phyloP scores from a whole-genome alignment of 192 early-diverging fungal species.

The Podochytrium sp. region DNA sequence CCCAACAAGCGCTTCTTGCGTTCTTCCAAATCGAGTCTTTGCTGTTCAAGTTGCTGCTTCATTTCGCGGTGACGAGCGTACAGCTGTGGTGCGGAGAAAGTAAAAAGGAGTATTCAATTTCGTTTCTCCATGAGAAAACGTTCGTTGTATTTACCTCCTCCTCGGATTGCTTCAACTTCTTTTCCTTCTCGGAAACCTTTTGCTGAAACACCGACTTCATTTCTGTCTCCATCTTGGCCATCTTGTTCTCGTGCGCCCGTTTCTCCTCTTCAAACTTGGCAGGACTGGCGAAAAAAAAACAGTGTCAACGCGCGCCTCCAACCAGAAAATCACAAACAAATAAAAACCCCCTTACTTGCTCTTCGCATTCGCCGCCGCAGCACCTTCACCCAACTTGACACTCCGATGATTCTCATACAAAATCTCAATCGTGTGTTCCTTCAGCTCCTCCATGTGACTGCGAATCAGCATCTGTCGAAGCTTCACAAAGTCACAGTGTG shows the following conservation, averaged over 20 bases:
- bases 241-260: conserved; percentile 87
- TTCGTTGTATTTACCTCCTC: conserved; percentile 62
- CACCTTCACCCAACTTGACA: conserved; percentile 50
- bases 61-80: conserved; percentile 98
- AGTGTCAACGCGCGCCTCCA: neutral
- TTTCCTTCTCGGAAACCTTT: conserved; percentile 97
- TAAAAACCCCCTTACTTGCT: conserved; percentile 1
- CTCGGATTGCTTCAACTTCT: conserved; percentile 97
- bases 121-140: too few species aligned
- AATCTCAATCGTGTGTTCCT: conserved; percentile 65
- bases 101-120: neutral
- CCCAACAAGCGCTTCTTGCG: conserved; percentile 87
- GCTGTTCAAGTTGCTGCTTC: conserved; percentile 96
- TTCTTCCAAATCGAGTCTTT: conserved; percentile 90
- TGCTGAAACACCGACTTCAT: conserved; percentile 99
- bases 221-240: conserved; percentile 98
- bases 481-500: conserved; percentile 67
- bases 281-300: conserved; percentile 34
- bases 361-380: conserved; percentile 23
- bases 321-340: neutral
- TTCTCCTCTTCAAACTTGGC: conserved; percentile 92
- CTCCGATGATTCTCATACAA: conserved; percentile 66
- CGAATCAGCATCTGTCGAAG: conserved; percentile 66
- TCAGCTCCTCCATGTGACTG: conserved; percentile 80
- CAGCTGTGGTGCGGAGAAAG: conserved; percentile 48